Conservation (phyloP, 176 grass and related monocot species). For the Zea luxurians region DNA sequence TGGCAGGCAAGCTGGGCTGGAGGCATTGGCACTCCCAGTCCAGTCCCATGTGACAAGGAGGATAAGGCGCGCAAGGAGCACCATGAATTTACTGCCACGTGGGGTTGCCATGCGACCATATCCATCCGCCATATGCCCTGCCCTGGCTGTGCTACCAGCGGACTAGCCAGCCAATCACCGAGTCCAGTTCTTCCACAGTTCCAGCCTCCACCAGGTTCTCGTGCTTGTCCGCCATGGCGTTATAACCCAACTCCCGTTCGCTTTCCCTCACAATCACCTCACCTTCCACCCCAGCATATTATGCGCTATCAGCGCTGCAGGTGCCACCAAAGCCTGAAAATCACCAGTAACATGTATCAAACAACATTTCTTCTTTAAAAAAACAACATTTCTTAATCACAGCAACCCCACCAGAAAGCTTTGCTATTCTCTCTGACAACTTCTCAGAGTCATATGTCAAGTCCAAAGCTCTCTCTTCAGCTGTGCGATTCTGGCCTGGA, state of each 20-base stretch:
- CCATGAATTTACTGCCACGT: conserved; percentile 35
- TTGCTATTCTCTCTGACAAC: conserved; percentile 93
- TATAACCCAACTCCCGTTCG: conserved; percentile 84
- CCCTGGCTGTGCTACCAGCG: background rate
- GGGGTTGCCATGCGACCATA: too few species aligned
- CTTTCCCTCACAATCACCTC: conserved; percentile 77
- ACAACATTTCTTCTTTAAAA: too few species aligned
- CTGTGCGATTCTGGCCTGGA: conserved; percentile 79
- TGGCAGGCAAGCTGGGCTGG: too few species aligned
- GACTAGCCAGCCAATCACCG: too few species aligned
- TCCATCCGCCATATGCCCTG: too few species aligned
- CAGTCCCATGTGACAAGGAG: too few species aligned
- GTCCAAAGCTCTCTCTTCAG: conserved; percentile 83
- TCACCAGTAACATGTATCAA: background rate
- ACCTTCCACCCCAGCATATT: conserved; percentile 83
- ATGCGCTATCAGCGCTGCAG: conserved; percentile 73
- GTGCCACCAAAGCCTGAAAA: conserved; percentile 65
- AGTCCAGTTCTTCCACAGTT: conserved; percentile 18
- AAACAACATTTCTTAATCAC: conserved; percentile 59
- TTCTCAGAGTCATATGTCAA: conserved; percentile 84
- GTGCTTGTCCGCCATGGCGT: conserved; percentile 76
- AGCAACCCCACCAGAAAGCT: conserved; percentile 87
- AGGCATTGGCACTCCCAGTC: too few species aligned
- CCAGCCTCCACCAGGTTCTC: conserved; percentile 86
- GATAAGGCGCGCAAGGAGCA: background rate